Percentiles rank a stretch among this genome's conserved stretches.
Evolutionary conservation across 306 rosid species (phyloP).

Genomic region (cucumber (Cucumis sativus)): Cucumber_9930_V3 NC_026660.2:17434001-17434500

Average conservation of each 20-base stretch:
- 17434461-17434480: neutral
- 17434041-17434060: neutral
- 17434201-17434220: slow-evolving; percentile 5
- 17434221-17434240: slow-evolving; percentile 10
- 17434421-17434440: slow-evolving; percentile 75
- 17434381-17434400: slow-evolving; percentile 82
- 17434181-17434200: neutral
- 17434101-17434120: slow-evolving; percentile 91
- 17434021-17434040: neutral
- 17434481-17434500: neutral
- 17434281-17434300: slow-evolving; percentile 77
- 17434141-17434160: slow-evolving; percentile 88
- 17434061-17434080: slow-evolving; percentile 14
- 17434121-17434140: slow-evolving; percentile 75
- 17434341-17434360: slow-evolving; percentile 37
- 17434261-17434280: slow-evolving; percentile 64
- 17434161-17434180: slow-evolving; percentile 43
- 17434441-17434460: neutral
- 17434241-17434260: slow-evolving; percentile 72
- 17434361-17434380: slow-evolving; percentile 48
- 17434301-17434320: slow-evolving; percentile 52
- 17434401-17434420: slow-evolving; percentile 69
- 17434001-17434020: neutral
- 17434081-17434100: slow-evolving; percentile 89
- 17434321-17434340: slow-evolving; percentile 33